A percentile compares a stretch with the other conserved stretches of the same genome.
phyloP scores from a whole-genome alignment of 2,329 filamentous ascomycete genomes.

The Ilyonectria sp. region DNA sequence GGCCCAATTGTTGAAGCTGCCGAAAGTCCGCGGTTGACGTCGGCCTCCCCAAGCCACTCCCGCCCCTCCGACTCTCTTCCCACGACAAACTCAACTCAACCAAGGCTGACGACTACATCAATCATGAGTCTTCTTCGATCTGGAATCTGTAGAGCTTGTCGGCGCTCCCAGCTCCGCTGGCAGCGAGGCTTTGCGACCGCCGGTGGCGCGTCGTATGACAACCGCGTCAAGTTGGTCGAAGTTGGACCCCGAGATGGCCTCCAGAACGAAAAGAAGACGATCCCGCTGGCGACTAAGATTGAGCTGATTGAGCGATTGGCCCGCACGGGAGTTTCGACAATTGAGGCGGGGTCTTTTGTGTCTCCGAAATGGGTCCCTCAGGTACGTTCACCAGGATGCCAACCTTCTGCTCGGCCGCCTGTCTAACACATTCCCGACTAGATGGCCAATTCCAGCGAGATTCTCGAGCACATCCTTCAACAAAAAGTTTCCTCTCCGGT shows the following conservation, averaged over 20 bases:
- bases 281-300: conserved; percentile 81
- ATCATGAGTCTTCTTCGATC: conserved; percentile 56
- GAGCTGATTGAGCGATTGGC: conserved; percentile 81
- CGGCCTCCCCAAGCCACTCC: conserved; percentile 30
- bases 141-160: conserved; percentile 57
- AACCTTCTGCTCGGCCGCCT: neutral
- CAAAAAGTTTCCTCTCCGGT: conserved; percentile 67
- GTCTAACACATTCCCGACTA: conserved; percentile 51
- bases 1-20: conserved; percentile 43
- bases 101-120: conserved; percentile 7
- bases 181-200: conserved; percentile 60
- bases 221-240: conserved; percentile 78
- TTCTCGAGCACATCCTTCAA: conserved; percentile 78
- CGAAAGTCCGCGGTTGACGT: conserved; percentile 51
- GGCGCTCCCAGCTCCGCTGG: conserved; percentile 50
- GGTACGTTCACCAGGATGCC: conserved; percentile 58
- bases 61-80: conserved; percentile 29
- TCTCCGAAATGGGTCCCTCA: conserved; percentile 89
- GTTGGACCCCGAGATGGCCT: conserved; percentile 90
- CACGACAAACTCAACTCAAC: conserved; percentile 19
- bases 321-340: conserved; percentile 77
- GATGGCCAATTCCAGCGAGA: conserved; percentile 86
- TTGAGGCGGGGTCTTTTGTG: conserved; percentile 88
- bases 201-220: conserved; percentile 54
- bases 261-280: conserved; percentile 84